A percentile compares a stretch with the other conserved stretches of the same genome.
phyloP scores from a whole-genome alignment of 129 eudicot species.

The Apium graveolens region DNA sequence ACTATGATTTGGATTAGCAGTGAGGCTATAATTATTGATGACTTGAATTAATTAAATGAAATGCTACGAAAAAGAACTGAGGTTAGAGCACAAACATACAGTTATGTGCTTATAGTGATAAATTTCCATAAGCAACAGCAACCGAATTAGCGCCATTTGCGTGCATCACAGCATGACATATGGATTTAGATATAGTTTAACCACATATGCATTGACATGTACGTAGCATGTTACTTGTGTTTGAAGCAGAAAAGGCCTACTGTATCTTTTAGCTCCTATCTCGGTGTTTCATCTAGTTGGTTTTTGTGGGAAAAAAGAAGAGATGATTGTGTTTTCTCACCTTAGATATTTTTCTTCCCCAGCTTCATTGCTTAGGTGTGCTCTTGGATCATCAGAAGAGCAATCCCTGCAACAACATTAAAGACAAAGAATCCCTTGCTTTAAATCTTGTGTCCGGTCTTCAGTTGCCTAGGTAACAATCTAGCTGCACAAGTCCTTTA shows the following conservation, averaged over 20 bases:
- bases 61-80: not conserved
- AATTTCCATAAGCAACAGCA: not conserved
- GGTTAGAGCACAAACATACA: no score
- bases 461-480: constrained; percentile 78
- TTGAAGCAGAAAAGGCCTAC: not conserved
- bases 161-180: no score
- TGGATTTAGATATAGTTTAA: not conserved
- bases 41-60: not conserved
- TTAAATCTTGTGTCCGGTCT: constrained; percentile 78
- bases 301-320: not conserved
- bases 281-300: not conserved
- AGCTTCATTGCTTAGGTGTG: constrained; percentile 92
- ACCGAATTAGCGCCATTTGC: no score
- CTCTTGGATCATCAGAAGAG: constrained; percentile 60
- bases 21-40: not conserved
- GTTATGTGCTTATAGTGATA: not conserved
- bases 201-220: not conserved
- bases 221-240: not conserved
- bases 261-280: not conserved
- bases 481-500: constrained; percentile 12
- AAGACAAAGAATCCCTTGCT: constrained; percentile 53
- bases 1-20: not conserved
- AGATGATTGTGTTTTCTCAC: not conserved
- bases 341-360: constrained; percentile 13
- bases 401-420: constrained; percentile 39